A percentile compares a stretch with the other conserved stretches of the same genome.
Evolutionary conservation across 805 yeast genomes (phyloP).

Genomic region (Wickerhamomyces chambardii): DNA sequence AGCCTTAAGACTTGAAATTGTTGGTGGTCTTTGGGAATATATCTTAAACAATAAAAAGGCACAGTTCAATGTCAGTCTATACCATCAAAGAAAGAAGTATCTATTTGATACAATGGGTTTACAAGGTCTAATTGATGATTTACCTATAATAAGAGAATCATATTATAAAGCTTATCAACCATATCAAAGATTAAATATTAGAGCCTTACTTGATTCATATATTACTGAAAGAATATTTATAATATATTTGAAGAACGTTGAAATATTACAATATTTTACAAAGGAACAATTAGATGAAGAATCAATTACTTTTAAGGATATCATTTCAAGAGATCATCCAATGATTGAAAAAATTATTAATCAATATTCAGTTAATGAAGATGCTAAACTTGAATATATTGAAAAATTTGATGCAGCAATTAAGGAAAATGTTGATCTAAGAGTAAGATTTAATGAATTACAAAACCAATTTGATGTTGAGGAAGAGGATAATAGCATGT

Average conservation of each 20-base stretch:
- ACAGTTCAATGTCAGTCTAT: conserved; percentile 5
- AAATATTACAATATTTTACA: neutral
- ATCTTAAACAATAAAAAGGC: conserved; percentile 6
- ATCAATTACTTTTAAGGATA: neutral
- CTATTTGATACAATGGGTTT: conserved; percentile 1
- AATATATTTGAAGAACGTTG: conserved; percentile 3
- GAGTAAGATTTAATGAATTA: conserved; percentile 10
- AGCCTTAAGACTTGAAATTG: neutral
- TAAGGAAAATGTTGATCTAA: conserved; percentile 1
- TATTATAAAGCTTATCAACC: conserved; percentile 4
- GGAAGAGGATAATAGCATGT: conserved; percentile 20
- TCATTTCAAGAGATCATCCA: neutral
- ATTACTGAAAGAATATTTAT: conserved; percentile 3
- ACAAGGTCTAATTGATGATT: conserved; percentile 2
- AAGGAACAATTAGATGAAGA: neutral
- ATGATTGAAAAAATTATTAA: conserved; percentile 1
- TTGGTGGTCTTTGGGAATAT: neutral
- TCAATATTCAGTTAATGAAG: neutral
- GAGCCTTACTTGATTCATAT: conserved; percentile 2
- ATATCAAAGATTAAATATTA: conserved; percentile 7
- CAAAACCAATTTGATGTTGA: conserved; percentile 20
- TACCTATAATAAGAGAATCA: conserved; percentile 2
- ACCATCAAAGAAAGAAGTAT: conserved; percentile 4
- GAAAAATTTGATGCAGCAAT: conserved; percentile 1
- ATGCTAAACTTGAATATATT: neutral